Evolutionary conservation across 768 basidiomycete genomes (phyloP), one percentile per base, ranked within the genome.

Genomic region (Suillus sp.): DNA sequence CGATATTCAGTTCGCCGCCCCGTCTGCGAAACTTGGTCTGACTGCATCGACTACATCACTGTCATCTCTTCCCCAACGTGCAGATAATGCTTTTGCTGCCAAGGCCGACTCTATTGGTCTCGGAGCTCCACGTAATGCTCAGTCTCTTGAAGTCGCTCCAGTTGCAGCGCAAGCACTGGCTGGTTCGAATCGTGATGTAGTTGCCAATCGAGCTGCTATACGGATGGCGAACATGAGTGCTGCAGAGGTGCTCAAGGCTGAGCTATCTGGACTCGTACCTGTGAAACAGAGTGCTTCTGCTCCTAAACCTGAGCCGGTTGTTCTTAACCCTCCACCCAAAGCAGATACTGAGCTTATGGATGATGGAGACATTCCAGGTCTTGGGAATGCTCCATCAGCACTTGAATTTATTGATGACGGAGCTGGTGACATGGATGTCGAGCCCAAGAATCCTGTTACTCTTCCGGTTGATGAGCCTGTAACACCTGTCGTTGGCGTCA

Each of bases 191-290:
- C 85, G 86, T 61, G 93, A 95, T 75, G 87, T 96, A 64, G 94
- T 96, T 34, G 89, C 90, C 56, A 96, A 96, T 75, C 87, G 94
- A 47, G 86, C 87, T 66, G 93, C 92, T 30, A 93, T 97, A 67
- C 87, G 96, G 64, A 89, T 96, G 86, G 96, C 96, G 34, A 99
- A 99, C 73, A 86, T 99, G 87, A 93, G 88, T 79, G 96, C 96
- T 51, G 96, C 96, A 61, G 93, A 99, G 74, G 85, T 90, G 74
- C 82, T 99, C 70, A 96, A 93, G 78, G 95, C 93, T 59, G 93
- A 98, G 76, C 76, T 98, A 66, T 84, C 88, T 67, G 85, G 87
- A 25, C 72, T 80, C 51, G 66, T 75, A 60, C 79, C 83, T 14
- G 73, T 79, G 58, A 81, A 80, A 67, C 67, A 76, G 16, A 72